Evolutionary conservation across 2,329 filamentous ascomycete species (phyloP), one percentile per base, ranked within the genome.

Genomic region (Apiospora phragmitis): DNA sequence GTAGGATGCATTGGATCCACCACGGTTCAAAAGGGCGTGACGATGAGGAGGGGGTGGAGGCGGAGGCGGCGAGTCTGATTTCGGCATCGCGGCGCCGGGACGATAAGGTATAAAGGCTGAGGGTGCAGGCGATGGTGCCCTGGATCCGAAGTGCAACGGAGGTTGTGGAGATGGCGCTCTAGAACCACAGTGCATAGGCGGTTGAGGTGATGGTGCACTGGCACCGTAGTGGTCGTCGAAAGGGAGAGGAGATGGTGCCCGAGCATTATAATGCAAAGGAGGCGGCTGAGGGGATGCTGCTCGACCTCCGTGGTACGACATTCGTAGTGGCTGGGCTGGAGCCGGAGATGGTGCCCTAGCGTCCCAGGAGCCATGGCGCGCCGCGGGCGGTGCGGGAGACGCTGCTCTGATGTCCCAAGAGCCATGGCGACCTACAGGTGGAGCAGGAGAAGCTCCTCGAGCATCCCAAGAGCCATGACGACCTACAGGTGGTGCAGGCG

Each of bases 11-110:
- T 78, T 74, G 32, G 78, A 77, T 72, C 74, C 71, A 18, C 77
- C 77, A 59, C 78, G 72, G 1, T 68, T 75, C 65, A 72, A n/a
- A 12, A 79, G 70, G 24, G 72, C 87, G 80, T 94, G 94, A 9
- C 94, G 91, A 73, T 97, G 95, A 8, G 95, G 94, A 11, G 92
- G 92, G 0, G 95, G 94, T 2, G 94, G 91, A 1, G 94, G 94
- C 9, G 94, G 94, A 24, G 94, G 93, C 11, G 92, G 92, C 26
- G 89, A 90, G 51, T 88, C 87, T 62, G 85, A 80, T 26, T 82
- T 77, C 11, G 38, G 18, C 70, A 78, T 76, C 67, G 79, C 78
- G 21, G 79, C 78, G 35, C 76, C 78, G 4, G 79, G 75, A 55
- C 77, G 75, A 67, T 80, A 81, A 26, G 79, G 79, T 41, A 79